phyloP scores from a whole-genome alignment of 1,139 yeast species.

The Candida mesenterica region DNA sequence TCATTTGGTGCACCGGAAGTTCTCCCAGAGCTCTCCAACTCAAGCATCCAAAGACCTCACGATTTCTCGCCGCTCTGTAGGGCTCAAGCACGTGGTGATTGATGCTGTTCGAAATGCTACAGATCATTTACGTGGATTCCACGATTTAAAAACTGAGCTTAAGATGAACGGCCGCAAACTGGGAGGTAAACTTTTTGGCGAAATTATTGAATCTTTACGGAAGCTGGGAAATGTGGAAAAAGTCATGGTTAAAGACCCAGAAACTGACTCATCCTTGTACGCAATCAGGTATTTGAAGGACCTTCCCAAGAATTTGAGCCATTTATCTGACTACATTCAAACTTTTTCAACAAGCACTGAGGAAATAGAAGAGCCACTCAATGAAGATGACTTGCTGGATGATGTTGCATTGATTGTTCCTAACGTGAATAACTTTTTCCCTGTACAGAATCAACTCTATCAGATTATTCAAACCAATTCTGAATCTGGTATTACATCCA shows the following conservation, averaged over 20 bases:
- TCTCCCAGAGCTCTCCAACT: conserved; percentile 16
- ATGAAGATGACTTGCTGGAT: conserved; percentile 2
- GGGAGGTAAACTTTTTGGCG: conserved; percentile 49
- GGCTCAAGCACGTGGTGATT: conserved; percentile 41
- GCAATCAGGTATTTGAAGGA: conserved; percentile 63
- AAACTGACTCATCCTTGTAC: conserved; percentile 46
- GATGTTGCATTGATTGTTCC: conserved; percentile 18
- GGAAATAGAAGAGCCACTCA: not conserved
- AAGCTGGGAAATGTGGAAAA: conserved; percentile 54
- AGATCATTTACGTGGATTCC: conserved; percentile 62
- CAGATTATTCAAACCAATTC: conserved; percentile 41
- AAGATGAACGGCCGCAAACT: conserved; percentile 48
- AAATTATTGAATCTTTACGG: conserved; percentile 52
- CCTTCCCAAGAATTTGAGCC: conserved; percentile 33
- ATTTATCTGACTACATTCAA: conserved; percentile 24
- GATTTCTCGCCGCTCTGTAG: conserved; percentile 30
- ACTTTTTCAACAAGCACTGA: conserved; percentile 5
- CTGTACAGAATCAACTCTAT: conserved; percentile 62
- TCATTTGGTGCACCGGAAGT: conserved; percentile 45
- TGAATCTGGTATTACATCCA: conserved; percentile 53
- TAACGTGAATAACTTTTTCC: conserved; percentile 52
- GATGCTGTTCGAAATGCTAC: conserved; percentile 62
- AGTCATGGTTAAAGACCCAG: conserved; percentile 55
- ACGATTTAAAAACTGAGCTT: conserved; percentile 63
- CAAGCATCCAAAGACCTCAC: conserved; percentile 18